Conservation (phyloP, 208 protist genomes). For the Leishmania turanica region DNA sequence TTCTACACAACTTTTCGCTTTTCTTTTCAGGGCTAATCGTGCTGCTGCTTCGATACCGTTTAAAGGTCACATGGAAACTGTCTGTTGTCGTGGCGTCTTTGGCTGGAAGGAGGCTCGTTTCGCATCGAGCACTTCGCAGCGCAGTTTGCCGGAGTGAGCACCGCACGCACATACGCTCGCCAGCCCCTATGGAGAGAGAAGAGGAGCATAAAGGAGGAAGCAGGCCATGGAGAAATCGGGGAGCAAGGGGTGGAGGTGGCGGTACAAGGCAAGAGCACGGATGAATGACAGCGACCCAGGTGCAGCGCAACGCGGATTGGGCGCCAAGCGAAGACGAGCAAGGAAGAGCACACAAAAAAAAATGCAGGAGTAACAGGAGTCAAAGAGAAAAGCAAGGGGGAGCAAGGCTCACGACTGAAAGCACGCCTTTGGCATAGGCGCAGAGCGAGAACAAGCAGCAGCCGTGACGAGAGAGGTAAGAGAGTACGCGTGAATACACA, state of each 20-base stretch:
- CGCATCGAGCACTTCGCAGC: background rate
- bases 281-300: background rate
- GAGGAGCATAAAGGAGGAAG: background rate
- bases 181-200: background rate
- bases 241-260: background rate
- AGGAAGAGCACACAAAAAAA: background rate
- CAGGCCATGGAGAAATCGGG: background rate
- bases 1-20: too few species aligned
- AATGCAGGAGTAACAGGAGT: background rate
- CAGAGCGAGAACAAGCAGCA: background rate
- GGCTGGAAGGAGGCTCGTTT: background rate
- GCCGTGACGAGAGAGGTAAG: background rate
- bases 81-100: background rate
- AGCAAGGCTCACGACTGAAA: background rate
- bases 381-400: background rate
- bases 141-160: background rate
- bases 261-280: background rate
- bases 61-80: background rate
- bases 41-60: background rate
- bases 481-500: background rate
- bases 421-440: background rate
- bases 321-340: background rate
- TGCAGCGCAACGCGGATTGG: background rate
- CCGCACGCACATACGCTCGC: background rate
- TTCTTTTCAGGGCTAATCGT: too few species aligned